Percentiles rank a stretch among this genome's conserved stretches.
phyloP scores from a whole-genome alignment of 2,329 filamentous ascomycete genomes.

The Karstenula rhodostoma region DNA sequence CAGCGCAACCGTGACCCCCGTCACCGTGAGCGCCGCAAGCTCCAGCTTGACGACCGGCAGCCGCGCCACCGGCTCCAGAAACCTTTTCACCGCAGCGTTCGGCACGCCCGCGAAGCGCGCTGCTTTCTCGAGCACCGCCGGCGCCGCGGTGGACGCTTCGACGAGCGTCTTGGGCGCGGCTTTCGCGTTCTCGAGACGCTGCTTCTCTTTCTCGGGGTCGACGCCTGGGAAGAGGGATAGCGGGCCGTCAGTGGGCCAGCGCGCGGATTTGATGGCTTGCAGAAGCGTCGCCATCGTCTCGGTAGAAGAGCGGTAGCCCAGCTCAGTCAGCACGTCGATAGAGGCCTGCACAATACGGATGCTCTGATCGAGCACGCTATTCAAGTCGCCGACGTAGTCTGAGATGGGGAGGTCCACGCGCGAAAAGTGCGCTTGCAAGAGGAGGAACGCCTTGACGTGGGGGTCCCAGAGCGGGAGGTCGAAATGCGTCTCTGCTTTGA shows the following conservation, averaged over 20 bases:
- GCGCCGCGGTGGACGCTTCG: slow-evolving; percentile 43
- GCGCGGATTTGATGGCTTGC: slow-evolving; percentile 89
- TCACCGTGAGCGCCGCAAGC: slow-evolving; percentile 67
- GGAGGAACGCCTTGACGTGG: slow-evolving; percentile 92
- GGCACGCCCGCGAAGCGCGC: slow-evolving; percentile 62
- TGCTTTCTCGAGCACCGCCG: slow-evolving; percentile 43
- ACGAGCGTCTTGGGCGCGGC: slow-evolving; percentile 47
- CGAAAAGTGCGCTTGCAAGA: slow-evolving; percentile 94
- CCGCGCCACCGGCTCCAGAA: slow-evolving; percentile 67
- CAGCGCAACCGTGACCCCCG: slow-evolving; percentile 70
- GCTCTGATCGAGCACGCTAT: slow-evolving; percentile 86
- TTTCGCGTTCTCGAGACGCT: slow-evolving; percentile 52
- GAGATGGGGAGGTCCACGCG: slow-evolving; percentile 91
- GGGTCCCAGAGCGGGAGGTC: slow-evolving; percentile 97
- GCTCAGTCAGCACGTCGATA: slow-evolving; percentile 90
- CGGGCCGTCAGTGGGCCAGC: slow-evolving; percentile 86
- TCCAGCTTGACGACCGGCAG: slow-evolving; percentile 75
- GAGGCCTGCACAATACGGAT: slow-evolving; percentile 96
- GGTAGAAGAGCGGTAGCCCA: slow-evolving; percentile 81
- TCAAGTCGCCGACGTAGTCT: slow-evolving; percentile 96
- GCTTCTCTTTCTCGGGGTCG: slow-evolving; percentile 54
- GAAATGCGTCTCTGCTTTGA: slow-evolving; percentile 65
- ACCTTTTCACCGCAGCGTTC: slow-evolving; percentile 54
- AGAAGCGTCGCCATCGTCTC: slow-evolving; percentile 84
- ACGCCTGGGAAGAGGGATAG: slow-evolving; percentile 82